Evolutionary conservation across 495 filamentous ascomycete species (phyloP).

Genomic region (Penicillium taxi): DNA sequence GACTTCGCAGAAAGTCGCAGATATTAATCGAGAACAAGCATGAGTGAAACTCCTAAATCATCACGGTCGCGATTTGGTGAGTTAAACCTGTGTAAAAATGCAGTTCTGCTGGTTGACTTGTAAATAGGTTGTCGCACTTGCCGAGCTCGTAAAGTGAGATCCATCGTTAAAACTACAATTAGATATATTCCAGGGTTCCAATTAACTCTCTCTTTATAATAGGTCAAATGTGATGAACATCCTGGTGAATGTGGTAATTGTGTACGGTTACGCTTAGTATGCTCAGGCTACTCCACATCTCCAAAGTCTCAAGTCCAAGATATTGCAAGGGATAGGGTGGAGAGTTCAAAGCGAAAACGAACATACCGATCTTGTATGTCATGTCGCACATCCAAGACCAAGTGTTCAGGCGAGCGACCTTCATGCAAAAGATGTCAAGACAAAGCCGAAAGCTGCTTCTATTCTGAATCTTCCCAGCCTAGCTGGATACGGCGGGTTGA

Average conservation of each 20-base stretch:
- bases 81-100: not conserved
- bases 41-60: constrained; percentile 4
- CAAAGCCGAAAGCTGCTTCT: constrained; percentile 20
- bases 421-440: constrained; percentile 22
- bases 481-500: constrained; percentile 20
- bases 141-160: constrained; percentile 22
- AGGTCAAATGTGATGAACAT: constrained; percentile 28
- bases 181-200: not conserved
- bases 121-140: constrained; percentile 20
- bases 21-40: no score
- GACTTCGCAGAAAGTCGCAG: no score
- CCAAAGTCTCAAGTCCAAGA: constrained; percentile 1
- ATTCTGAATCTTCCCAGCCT: constrained; percentile 23
- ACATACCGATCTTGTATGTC: constrained; percentile 28
- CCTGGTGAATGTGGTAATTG: constrained; percentile 24
- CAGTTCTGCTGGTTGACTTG: not conserved
- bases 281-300: constrained; percentile 16
- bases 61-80: constrained; percentile 20
- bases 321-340: not conserved
- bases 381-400: constrained; percentile 26
- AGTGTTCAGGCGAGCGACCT: constrained; percentile 30
- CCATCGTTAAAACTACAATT: not conserved
- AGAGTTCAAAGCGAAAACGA: constrained; percentile 16
- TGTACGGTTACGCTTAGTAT: constrained; percentile 17
- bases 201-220: not conserved